Conservation (phyloP, 1,284 basidiomycete species). For the Cutaneotrichosporon dermatis region DNA sequence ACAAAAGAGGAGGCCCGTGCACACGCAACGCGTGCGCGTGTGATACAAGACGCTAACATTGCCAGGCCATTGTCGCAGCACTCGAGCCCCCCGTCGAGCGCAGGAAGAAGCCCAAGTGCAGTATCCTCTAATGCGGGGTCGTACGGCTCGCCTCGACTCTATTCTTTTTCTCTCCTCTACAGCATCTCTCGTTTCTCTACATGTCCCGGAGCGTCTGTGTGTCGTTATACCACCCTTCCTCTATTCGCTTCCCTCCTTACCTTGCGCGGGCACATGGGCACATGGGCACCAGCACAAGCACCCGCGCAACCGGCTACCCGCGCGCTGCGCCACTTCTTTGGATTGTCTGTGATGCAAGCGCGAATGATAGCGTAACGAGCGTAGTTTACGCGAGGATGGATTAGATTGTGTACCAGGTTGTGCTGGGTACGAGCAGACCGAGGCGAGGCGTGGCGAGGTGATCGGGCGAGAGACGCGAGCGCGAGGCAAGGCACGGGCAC, state of each 20-base stretch:
- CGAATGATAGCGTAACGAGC: conserved; percentile 2
- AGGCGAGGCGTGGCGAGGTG: too few species aligned
- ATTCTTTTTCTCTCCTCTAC: background rate
- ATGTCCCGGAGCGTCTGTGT: conserved; percentile 13
- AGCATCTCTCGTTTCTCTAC: conserved; percentile 15
- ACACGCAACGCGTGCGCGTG: too few species aligned
- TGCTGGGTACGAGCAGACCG: too few species aligned
- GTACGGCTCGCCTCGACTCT: too few species aligned
- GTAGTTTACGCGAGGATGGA: too few species aligned
- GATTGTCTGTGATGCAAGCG: conserved; percentile 17
- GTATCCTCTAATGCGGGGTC: background rate
- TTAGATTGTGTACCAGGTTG: too few species aligned
- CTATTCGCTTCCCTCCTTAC: conserved; percentile 14
- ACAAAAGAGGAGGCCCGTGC: background rate
- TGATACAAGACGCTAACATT: too few species aligned
- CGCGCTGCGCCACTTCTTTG: conserved; percentile 6
- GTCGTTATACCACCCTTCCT: conserved; percentile 19
- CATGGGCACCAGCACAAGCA: too few species aligned
- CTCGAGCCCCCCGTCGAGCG: conserved; percentile 84
- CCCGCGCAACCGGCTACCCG: conserved; percentile 2
- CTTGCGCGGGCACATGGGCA: background rate
- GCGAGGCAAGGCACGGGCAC: too few species aligned
- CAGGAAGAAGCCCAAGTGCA: conserved; percentile 46
- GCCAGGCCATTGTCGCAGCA: conserved; percentile 92
- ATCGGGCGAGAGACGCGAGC: too few species aligned